Evolutionary conservation across 1,284 basidiomycete species (phyloP).

Genomic region (Microbotryum saponariae): DNA sequence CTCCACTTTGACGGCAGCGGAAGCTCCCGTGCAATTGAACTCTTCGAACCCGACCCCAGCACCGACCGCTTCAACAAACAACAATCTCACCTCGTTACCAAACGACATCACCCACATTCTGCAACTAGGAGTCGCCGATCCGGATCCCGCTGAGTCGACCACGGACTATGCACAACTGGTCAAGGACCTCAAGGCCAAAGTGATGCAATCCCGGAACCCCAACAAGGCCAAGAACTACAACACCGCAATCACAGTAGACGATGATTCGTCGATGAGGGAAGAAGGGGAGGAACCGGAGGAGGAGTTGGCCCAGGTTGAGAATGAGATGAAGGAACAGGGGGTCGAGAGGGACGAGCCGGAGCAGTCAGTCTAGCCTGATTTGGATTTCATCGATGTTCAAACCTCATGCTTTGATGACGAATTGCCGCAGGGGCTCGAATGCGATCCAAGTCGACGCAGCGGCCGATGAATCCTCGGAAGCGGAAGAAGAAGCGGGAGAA

Average conservation of each 20-base stretch:
- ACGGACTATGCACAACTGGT: conserved; percentile 18
- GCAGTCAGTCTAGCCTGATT: too few species aligned
- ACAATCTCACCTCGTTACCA: too few species aligned
- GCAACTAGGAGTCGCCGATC: not conserved
- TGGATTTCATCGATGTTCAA: too few species aligned
- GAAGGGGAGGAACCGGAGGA: too few species aligned
- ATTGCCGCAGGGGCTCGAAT: too few species aligned
- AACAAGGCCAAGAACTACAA: too few species aligned
- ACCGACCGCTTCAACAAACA: too few species aligned
- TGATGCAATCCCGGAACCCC: not conserved
- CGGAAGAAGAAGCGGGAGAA: conserved; percentile 2
- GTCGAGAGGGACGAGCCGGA: too few species aligned
- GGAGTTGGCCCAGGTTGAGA: conserved; percentile 18
- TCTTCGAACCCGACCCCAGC: too few species aligned
- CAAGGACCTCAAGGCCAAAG: conserved; percentile 18
- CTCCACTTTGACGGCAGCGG: too few species aligned
- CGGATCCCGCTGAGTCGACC: not conserved
- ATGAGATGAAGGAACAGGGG: conserved; percentile 19
- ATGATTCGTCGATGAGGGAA: not conserved
- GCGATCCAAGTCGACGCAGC: conserved; percentile 20
- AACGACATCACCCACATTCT: conserved; percentile 29
- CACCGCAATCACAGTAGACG: not conserved
- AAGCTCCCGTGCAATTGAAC: too few species aligned
- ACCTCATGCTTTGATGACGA: too few species aligned
- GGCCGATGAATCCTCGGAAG: conserved; percentile 46